Evolutionary conservation across 768 basidiomycete species (phyloP).

Genomic region (Macrolepiota albuminosa): DNA sequence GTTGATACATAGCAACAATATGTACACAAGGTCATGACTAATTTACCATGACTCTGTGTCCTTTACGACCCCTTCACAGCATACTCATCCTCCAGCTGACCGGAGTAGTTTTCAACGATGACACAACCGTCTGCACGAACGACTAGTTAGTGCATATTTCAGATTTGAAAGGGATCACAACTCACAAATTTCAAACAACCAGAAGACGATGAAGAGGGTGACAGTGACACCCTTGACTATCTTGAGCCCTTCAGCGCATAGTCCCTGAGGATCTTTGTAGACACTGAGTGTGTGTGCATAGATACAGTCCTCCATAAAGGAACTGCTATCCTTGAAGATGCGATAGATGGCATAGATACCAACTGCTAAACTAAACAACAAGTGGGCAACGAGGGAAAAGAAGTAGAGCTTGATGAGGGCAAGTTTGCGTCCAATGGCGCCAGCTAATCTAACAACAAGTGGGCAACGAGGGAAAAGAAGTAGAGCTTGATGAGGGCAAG

Average conservation of each 20-base stretch:
- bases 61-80: constrained; percentile 32
- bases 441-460: constrained; percentile 37
- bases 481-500: constrained; percentile 38
- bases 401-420: constrained; percentile 39
- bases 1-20: not conserved
- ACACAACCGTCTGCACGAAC: constrained; percentile 36
- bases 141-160: not conserved
- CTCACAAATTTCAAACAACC: constrained; percentile 47
- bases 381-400: constrained; percentile 34
- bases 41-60: constrained; percentile 41
- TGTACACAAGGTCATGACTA: constrained; percentile 3
- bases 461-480: constrained; percentile 35
- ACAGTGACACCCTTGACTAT: constrained; percentile 39
- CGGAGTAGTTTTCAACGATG: constrained; percentile 40
- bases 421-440: constrained; percentile 36
- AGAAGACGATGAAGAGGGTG: constrained; percentile 37
- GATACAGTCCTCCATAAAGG: constrained; percentile 34
- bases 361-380: constrained; percentile 39
- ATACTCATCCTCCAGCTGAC: constrained; percentile 42
- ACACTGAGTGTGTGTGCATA: constrained; percentile 4
- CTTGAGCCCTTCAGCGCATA: constrained; percentile 34
- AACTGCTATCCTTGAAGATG: constrained; percentile 35
- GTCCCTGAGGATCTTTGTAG: constrained; percentile 17
- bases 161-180: not conserved
- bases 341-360: constrained; percentile 41